Conservation (phyloP, 768 basidiomycete genomes). For the Amanita pseudoporphyria region DNA sequence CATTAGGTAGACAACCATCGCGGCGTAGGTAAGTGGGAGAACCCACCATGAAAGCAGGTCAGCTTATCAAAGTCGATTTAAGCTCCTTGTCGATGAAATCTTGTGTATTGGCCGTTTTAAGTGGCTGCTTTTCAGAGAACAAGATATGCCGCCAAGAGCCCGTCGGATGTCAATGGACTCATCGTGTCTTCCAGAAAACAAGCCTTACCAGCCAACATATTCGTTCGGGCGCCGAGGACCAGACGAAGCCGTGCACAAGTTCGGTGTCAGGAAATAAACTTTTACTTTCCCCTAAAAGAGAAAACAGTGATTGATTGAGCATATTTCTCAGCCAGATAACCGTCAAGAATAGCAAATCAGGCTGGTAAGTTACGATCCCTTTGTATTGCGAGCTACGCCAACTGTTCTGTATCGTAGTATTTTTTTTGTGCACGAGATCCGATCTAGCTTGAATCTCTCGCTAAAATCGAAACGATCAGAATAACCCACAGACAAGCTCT, state of each 20-base stretch:
- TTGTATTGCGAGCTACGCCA: background rate
- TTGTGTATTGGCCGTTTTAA: too few species aligned
- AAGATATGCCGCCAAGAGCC: too few species aligned
- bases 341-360: background rate
- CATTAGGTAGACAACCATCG: background rate
- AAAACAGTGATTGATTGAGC: background rate
- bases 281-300: background rate
- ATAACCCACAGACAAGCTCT: too few species aligned
- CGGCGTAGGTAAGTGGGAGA: background rate
- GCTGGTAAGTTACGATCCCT: background rate
- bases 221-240: slow-evolving; percentile 3
- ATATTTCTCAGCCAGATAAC: background rate
- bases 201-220: too few species aligned
- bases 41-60: background rate
- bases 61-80: background rate
- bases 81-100: too few species aligned
- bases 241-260: background rate
- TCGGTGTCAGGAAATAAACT: slow-evolving; percentile 1
- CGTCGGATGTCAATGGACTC: too few species aligned
- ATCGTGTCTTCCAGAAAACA: background rate
- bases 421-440: background rate
- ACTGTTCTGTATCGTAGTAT: background rate
- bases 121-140: too few species aligned
- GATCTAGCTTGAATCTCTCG: background rate
- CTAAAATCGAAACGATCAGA: too few species aligned